phyloP scores from a whole-genome alignment of 768 basidiomycete genomes.

The Tylopilus subfusipes region DNA sequence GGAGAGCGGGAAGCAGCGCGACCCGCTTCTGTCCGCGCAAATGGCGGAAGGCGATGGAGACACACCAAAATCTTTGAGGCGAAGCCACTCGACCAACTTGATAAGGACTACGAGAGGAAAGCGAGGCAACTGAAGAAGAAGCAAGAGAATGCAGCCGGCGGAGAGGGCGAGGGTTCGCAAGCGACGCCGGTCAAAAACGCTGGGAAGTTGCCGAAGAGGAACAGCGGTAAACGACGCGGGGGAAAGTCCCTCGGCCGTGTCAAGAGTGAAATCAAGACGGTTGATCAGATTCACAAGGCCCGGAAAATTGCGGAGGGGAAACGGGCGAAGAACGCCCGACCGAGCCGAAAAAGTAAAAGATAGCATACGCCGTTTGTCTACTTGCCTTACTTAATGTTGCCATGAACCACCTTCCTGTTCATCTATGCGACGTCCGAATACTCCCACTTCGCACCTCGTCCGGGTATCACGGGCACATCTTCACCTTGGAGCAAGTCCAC shows the following conservation, averaged over 20 bases:
- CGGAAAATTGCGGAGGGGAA: slow-evolving; percentile 63
- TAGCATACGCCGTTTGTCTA: slow-evolving; percentile 15
- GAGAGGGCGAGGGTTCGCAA: slow-evolving; percentile 24
- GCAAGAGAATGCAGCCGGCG: slow-evolving; percentile 33
- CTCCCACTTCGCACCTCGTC: slow-evolving; percentile 78
- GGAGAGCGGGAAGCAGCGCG: slow-evolving; percentile 71
- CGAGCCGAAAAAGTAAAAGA: slow-evolving; percentile 38
- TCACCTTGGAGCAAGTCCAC: slow-evolving; percentile 71
- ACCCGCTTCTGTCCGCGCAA: slow-evolving; percentile 24
- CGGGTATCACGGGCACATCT: slow-evolving; percentile 49
- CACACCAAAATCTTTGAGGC: slow-evolving; percentile 63
- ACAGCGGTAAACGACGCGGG: slow-evolving; percentile 42
- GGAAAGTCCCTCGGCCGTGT: slow-evolving; percentile 61
- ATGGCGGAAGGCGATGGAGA: slow-evolving; percentile 61
- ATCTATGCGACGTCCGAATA: slow-evolving; percentile 47
- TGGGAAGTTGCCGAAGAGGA: slow-evolving; percentile 35
- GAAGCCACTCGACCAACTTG: slow-evolving; percentile 76
- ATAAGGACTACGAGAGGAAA: slow-evolving; percentile 73
- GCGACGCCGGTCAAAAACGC: slow-evolving; percentile 18
- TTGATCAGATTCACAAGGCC: slow-evolving; percentile 80
- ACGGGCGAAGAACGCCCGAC: slow-evolving; percentile 79
- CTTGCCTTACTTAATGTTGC: neutral
- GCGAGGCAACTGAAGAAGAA: slow-evolving; percentile 58
- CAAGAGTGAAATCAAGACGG: slow-evolving; percentile 81
- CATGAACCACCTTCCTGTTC: neutral